These are phyloP conservation scores for Coemansia umbellata DNA, from an alignment of 192 early-diverging fungal species.

Conservation along the genomic window DNA sequence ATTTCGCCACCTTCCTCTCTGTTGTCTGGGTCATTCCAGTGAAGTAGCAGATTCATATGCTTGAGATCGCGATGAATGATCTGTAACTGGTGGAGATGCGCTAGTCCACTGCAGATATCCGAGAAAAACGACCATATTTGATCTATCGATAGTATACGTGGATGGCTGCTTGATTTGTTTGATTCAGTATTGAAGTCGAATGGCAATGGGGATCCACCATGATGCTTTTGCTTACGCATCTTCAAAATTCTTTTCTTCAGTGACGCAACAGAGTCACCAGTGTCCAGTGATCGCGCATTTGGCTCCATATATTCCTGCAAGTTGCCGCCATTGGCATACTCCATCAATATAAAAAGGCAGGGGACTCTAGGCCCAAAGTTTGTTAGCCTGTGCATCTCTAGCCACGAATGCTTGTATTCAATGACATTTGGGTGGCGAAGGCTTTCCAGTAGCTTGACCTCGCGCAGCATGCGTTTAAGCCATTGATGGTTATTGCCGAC, in stretches of 20 bases:
- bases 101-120: constrained; percentile 87
- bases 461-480: constrained; percentile 89
- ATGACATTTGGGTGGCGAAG: constrained; percentile 91
- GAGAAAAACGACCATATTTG: constrained; percentile 87
- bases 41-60: constrained; percentile 86
- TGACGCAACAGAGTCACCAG: constrained; percentile 7
- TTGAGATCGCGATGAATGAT: constrained; percentile 95
- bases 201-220: neutral
- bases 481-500: constrained; percentile 88
- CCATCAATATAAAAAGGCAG: constrained; percentile 94
- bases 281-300: neutral
- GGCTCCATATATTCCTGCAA: constrained; percentile 85
- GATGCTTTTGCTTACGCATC: constrained; percentile 19
- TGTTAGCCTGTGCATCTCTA: constrained; percentile 77
- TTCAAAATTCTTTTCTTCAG: constrained; percentile 28
- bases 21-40: constrained; percentile 53
- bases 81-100: constrained; percentile 80
- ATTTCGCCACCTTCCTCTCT: constrained; percentile 35
- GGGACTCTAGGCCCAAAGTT: constrained; percentile 78
- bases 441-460: constrained; percentile 87
- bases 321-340: constrained; percentile 91
- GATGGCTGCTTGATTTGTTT: neutral
- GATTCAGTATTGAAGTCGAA: neutral
- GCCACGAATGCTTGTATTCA: constrained; percentile 94
- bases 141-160: constrained; percentile 50